Evolutionary conservation across 768 basidiomycete species (phyloP).

Genomic region (Astraeus odoratus): DNA sequence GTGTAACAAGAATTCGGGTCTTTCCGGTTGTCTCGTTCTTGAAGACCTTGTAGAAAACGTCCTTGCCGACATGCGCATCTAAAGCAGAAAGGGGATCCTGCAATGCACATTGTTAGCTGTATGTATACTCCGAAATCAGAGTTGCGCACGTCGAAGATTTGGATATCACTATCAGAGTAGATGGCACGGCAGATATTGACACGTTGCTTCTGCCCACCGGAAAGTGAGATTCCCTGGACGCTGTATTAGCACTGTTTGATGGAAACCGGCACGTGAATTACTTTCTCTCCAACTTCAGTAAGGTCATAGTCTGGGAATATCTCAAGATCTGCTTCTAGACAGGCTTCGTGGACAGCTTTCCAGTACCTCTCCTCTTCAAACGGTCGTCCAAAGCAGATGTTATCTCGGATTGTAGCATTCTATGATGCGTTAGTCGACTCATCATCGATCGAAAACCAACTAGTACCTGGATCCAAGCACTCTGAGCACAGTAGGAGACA

Average conservation of each 20-base stretch:
- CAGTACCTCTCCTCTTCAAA: conserved; percentile 80
- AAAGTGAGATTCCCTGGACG: conserved; percentile 66
- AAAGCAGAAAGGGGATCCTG: conserved; percentile 85
- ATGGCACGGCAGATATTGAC: conserved; percentile 83
- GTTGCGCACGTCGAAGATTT: conserved; percentile 62
- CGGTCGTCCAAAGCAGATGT: conserved; percentile 80
- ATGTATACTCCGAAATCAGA: not conserved
- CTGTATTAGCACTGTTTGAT: not conserved
- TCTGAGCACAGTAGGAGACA: conserved; percentile 80
- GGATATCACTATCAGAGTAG: conserved; percentile 80
- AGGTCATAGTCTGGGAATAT: conserved; percentile 72
- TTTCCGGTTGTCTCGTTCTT: conserved; percentile 55
- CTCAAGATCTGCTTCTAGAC: conserved; percentile 72
- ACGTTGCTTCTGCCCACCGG: conserved; percentile 77
- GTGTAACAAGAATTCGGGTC: conserved; percentile 87
- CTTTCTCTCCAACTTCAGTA: conserved; percentile 77
- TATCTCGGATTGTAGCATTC: conserved; percentile 84
- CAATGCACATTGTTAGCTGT: too few species aligned
- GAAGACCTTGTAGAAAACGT: conserved; percentile 80
- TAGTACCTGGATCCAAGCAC: conserved; percentile 79
- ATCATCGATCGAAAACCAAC: not conserved
- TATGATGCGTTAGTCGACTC: conserved; percentile 17
- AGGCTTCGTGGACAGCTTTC: conserved; percentile 72
- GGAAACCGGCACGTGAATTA: not conserved
- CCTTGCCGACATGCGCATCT: conserved; percentile 87